phyloP scores from a whole-genome alignment of 208 protist species.

The Crithidia sp. region DNA sequence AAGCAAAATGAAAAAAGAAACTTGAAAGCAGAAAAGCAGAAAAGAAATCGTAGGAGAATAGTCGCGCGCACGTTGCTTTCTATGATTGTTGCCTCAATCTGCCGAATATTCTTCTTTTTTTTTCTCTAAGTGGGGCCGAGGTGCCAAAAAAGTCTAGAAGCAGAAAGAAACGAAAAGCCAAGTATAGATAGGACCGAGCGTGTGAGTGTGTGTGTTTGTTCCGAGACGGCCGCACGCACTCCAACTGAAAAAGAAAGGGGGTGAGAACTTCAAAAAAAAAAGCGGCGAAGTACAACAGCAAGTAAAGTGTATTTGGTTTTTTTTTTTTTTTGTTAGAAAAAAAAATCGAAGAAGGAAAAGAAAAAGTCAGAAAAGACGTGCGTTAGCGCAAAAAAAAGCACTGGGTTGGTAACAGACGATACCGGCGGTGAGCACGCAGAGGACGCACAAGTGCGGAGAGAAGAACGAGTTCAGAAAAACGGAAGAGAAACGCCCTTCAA shows the following conservation, averaged over 20 bases:
- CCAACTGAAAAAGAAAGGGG: too few relatives aligned
- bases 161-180: too few relatives aligned
- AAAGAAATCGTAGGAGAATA: neutral
- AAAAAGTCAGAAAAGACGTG: neutral
- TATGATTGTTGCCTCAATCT: too few relatives aligned
- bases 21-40: constrained; percentile 16
- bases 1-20: constrained; percentile 6
- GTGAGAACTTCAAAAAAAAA: neutral
- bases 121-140: too few relatives aligned
- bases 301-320: neutral
- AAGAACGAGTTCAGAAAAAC: neutral
- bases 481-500: neutral
- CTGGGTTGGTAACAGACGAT: too few relatives aligned
- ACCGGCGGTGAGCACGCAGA: neutral
- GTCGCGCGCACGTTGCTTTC: too few relatives aligned
- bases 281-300: neutral
- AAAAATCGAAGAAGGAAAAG: neutral
- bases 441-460: neutral
- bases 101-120: too few relatives aligned
- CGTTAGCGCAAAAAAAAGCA: too few relatives aligned
- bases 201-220: too few relatives aligned
- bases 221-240: too few relatives aligned
- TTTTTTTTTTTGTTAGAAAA: neutral
- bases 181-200: too few relatives aligned
- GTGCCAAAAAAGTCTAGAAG: too few relatives aligned